phyloP scores from a whole-genome alignment of 1,139 yeast genomes.

The Diutina neorugosa region DNA sequence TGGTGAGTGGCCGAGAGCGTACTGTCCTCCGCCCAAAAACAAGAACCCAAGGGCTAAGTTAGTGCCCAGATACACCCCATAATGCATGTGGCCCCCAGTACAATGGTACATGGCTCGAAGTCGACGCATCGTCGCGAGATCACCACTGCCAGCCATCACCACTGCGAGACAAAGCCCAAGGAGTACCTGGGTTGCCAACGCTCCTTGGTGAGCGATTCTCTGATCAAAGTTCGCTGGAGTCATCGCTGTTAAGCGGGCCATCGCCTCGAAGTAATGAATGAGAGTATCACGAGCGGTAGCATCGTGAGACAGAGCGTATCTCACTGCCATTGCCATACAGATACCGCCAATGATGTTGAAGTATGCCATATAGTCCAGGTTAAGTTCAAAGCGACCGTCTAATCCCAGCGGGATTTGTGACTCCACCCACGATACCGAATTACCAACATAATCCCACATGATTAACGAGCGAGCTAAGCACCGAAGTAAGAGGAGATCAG shows the following conservation, averaged over 20 bases:
- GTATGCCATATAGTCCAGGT: slow-evolving; percentile 54
- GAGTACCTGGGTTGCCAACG: slow-evolving; percentile 23
- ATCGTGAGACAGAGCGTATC: slow-evolving; percentile 63
- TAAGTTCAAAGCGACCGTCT: slow-evolving; percentile 15
- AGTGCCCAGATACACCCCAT: slow-evolving; percentile 68
- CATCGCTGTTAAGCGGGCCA: slow-evolving; percentile 38
- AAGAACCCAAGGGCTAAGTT: slow-evolving; percentile 80
- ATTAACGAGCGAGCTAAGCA: slow-evolving; percentile 59
- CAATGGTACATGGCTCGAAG: slow-evolving; percentile 57
- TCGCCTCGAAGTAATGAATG: slow-evolving; percentile 48
- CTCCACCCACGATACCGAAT: slow-evolving; percentile 48
- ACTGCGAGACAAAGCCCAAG: slow-evolving; percentile 30
- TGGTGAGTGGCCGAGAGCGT: slow-evolving; percentile 55
- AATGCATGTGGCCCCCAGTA: slow-evolving; percentile 34
- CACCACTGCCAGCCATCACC: slow-evolving; percentile 90
- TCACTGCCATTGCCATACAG: slow-evolving; percentile 64
- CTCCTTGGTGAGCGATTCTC: slow-evolving; percentile 13
- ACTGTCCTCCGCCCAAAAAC: slow-evolving; percentile 89
- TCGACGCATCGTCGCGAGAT: slow-evolving; percentile 63
- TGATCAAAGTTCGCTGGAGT: slow-evolving; percentile 27
- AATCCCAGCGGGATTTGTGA: slow-evolving; percentile 39
- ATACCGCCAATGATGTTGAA: slow-evolving; percentile 66
- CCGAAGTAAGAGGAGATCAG: slow-evolving; percentile 64
- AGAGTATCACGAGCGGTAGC: slow-evolving; percentile 43
- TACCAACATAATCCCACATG: slow-evolving; percentile 62